Base-by-base conservation (phyloP, 2,329 filamentous ascomycete species). In the Helicocarpus griseus region DNA sequence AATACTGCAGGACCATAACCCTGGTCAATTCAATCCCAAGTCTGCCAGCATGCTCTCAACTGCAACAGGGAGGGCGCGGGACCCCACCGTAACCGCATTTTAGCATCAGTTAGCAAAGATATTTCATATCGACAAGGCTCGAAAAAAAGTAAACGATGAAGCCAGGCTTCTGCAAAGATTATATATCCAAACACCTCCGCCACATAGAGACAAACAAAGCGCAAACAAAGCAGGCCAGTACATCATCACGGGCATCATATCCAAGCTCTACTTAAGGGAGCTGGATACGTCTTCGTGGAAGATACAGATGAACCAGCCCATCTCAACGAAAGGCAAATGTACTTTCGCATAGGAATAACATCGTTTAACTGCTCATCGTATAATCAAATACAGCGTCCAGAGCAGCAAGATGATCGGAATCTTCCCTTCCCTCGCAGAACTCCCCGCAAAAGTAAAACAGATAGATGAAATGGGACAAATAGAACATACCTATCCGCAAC, bases 1-100 rank as follows among this genome's bases (percentile, higher is more conserved):
- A 83, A 64, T 83, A 83, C 60, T 84, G 80, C 39, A 81, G 68
- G 48, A 85, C 82, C 72, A 85, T 78, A 56, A 85, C 82, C 71
- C 83, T 83, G 57, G 81, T 81, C 61, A 84, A 72, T 65, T 84
- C 80, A 61, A 84, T 84, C 47, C 81, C 80, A 54, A 84, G 74
- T 59, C 81, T 84, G 48, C 22, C 14, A 17, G 26, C n/a, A 44
- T 29, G 7, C 41, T 17, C 24, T 3, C n/a, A 44, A 29, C n/a
- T n/a, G 41, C n/a, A 28, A 26, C 41, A n/a, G 13, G n/a, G 41
- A 29, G 41, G 41, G 41, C n/a, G 11, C 4, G 24, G 29, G 13
- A 7, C 21, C 41, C 40, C 26, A 13, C 9, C 41, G 26, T 5
- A 44, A 19, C 41, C 41, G 41, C 41, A 44, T 17, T 26, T 8